Evolutionary conservation across 257 asterid genomes (phyloP).

Genomic region (Solanum infundibuliforme): DNA sequence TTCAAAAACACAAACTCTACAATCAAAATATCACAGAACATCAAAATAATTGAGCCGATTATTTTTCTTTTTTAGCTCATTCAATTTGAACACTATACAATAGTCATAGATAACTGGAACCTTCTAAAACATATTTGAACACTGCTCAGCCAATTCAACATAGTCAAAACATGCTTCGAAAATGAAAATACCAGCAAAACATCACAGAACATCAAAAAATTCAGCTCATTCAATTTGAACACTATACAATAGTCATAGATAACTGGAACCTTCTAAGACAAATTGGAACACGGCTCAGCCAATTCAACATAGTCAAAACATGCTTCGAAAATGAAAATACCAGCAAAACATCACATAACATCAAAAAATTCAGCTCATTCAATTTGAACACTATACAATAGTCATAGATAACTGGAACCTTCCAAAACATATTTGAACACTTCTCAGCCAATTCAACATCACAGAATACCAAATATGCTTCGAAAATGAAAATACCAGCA

Average conservation of each 20-base stretch:
- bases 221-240: background rate
- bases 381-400: background rate
- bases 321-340: background rate
- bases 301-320: background rate
- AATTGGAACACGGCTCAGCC: background rate
- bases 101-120: slow-evolving; percentile 34
- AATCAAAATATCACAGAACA: background rate
- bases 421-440: slow-evolving; percentile 62
- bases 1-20: background rate
- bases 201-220: background rate
- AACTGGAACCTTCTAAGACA: slow-evolving; percentile 92
- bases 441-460: background rate
- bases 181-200: background rate
- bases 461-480: background rate
- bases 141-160: background rate
- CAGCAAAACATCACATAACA: background rate
- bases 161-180: background rate
- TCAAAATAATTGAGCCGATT: background rate
- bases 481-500: background rate
- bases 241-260: background rate
- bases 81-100: background rate
- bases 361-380: background rate
- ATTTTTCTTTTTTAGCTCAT: background rate
- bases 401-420: slow-evolving; percentile 44
- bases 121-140: slow-evolving; percentile 69